Evolutionary conservation across 352 stramenopile genomes (phyloP), one percentile per base, ranked within the genome.

Genomic region (Globisporangium cederbergense): DNA sequence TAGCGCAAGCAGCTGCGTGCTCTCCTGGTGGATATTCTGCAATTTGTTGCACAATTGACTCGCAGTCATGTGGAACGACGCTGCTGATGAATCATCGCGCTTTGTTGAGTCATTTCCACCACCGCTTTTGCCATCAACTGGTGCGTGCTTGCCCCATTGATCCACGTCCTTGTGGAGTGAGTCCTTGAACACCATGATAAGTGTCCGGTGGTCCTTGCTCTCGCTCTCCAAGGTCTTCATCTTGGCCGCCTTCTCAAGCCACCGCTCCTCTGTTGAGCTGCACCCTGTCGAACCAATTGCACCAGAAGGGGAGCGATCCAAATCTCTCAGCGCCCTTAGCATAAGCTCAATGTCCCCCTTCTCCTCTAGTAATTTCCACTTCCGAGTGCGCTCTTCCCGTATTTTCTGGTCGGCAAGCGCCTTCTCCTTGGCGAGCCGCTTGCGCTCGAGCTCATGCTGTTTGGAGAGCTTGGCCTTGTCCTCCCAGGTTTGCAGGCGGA

Each of bases 401-500:
- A 92, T 89, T 51, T 87, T 86, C 63, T 93, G 76, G 50, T 94
- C 86, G 1, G 86, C 86, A 0, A 91, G 57, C 0, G 81, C 83
- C n/a, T 87, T 89, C 53, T 95, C 86, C 52, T 89, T 86, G 10
- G 83, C 85, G 1, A 95, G 72, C 10, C 84, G 77, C 57, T 94
- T 93, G 3, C 88, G 80, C 62, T 96, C 88, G 59, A 91, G 62
- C 59, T 96, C 87, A 55, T 96, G 87, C 45, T 96, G 86, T 51
- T 94, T 92, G 1, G 86, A 95, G 0, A 94, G 70, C 42, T 88
- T 87, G 2, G 87, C 78, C 43, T 96, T 96, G 66, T 93, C 83
- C 65, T 96, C 87, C 88, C 88, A 96, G 3, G 88, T 96, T 65
- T 97, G 86, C 38, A 93, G 52, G 13, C 84, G 79, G 10, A 96